Evolutionary conservation across 2,329 filamentous ascomycete genomes (phyloP), one percentile per base, ranked within the genome.

Genomic region (Trichoderma brevicompactum): DNA sequence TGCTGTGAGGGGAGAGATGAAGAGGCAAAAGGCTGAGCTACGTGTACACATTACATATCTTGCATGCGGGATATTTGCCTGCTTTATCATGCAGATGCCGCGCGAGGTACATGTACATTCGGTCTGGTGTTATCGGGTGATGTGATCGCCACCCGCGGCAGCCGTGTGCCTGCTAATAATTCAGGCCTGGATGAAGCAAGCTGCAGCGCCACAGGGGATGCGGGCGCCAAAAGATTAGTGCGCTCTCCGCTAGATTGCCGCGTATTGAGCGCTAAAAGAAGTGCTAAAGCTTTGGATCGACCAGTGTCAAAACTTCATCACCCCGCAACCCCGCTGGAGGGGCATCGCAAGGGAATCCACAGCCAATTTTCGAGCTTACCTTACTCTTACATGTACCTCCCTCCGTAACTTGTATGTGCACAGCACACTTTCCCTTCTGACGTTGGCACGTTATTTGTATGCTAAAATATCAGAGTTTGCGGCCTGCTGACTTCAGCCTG

Each of bases 11-110:
- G 15, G 44, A 15, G 17, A n/a, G n/a, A 7, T 28, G 41, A 19
- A 49, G 50, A 48, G 9, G 41, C 13, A 44, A 6, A 6, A 41
- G 23, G 40, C 15, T 5, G 34, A 43, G 38, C 43, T 59, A 60
- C 56, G 56, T 49, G 56, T 60, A 28, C 23, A 5, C 23, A 28
- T 28, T 28, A 49, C 56, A 49, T 23, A 28, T 28, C 56, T 49
- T 43, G 43, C 56, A 40, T 60, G 56, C 56, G 56, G 44, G 56
- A 60, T 60, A 60, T 60, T 60, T 60, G 44, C 44, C 53, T 17
- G 58, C 46, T 50, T 61, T 61, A 61, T 61, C 58, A 50, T 50
- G 58, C 58, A 48, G 46, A 28, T 8, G 40, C 19, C 7, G 36
- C 12, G 38, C 36, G 23, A 61, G 46, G 46, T 28, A 50, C 34